Base-by-base conservation (phyloP, 2,329 filamentous ascomycete species). In the Cryphonectria carpinicola region DNA sequence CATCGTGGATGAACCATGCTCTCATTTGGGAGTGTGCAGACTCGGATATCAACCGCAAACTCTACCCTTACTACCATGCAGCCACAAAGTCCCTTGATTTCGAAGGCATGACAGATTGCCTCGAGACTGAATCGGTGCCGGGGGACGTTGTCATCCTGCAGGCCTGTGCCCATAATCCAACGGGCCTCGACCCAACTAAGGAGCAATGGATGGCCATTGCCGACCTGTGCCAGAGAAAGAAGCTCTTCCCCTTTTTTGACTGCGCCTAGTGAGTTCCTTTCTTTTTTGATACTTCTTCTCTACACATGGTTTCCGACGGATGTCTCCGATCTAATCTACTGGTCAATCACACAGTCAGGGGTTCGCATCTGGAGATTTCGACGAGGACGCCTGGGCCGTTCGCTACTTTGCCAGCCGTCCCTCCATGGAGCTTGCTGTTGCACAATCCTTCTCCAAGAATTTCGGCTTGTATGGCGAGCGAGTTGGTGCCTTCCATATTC, bases 161-260 rank as follows among this genome's bases (percentile, higher is more conserved):
- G 54, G 79, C 78, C 4, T 82, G 79, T 63, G 79, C 79, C 28
- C 81, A 83, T 66, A 82, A 83, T 61, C 81, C 80, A 1, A 82
- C 80, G 0, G 81, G 81, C 10, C 63, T 79, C 1, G 81, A 83
- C 68, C 78, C 76, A 1, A 75, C 76, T 1, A 74, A 72, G 49
- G 77, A 78, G 5, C 79, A 82, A 71, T 82, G 80, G 81, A 65
- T 72, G 39, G 28, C 56, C 1, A 72, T 82, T 28, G 79, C 78
- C 1, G 73, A 77, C 22, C n/a, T 81, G 1, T 79, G 75, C 70
- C 70, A 78, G 68, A 66, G 73, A 43, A 77, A 75, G 65, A 68
- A 72, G 7, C 70, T 82, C 1, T 76, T 82, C 60, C 75, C 78
- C 8, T 74, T 83, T 64, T 80, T 82, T 68, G 81, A 82, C 72